phyloP scores from a whole-genome alignment of 192 early-diverging fungal species.

The Umbelopsis vinacea region DNA sequence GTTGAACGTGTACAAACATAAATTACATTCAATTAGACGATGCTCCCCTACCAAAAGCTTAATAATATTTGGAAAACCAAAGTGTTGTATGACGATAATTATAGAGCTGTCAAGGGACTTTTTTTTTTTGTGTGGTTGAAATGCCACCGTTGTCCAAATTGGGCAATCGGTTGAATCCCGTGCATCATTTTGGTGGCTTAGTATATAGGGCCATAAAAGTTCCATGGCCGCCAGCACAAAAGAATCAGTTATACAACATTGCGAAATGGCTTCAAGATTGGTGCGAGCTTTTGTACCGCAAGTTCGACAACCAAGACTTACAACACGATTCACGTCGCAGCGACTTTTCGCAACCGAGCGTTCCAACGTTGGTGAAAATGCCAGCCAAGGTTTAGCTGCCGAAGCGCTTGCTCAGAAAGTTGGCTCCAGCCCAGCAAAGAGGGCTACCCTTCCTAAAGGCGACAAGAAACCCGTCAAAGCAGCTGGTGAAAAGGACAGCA shows the following conservation, averaged over 20 bases:
- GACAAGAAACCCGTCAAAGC: conserved; percentile 57
- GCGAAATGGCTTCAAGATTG: conserved; percentile 15
- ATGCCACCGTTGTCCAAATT: not conserved
- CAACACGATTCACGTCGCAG: not conserved
- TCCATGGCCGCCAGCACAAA: not conserved
- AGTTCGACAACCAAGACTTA: not conserved
- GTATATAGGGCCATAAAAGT: not conserved
- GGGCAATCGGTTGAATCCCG: not conserved
- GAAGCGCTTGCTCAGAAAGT: conserved; percentile 51
- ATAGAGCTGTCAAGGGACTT: too few relatives aligned
- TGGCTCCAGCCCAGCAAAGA: conserved; percentile 34
- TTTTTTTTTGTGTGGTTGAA: too few relatives aligned
- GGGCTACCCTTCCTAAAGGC: conserved; percentile 52
- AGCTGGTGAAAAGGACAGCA: conserved; percentile 43
- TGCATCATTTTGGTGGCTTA: conserved; percentile 8
- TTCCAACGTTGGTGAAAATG: conserved; percentile 2
- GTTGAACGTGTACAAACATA: too few relatives aligned
- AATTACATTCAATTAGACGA: too few relatives aligned
- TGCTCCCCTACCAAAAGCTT: too few relatives aligned
- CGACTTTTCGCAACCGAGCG: conserved; percentile 4
- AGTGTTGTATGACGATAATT: too few relatives aligned
- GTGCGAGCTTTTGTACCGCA: conserved; percentile 2
- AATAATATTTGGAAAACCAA: too few relatives aligned
- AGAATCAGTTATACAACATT: not conserved
- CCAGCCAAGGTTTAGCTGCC: conserved; percentile 44